phyloP scores from a whole-genome alignment of 2,329 filamentous ascomycete species.

The Ophiosphaerella herpotricha region DNA sequence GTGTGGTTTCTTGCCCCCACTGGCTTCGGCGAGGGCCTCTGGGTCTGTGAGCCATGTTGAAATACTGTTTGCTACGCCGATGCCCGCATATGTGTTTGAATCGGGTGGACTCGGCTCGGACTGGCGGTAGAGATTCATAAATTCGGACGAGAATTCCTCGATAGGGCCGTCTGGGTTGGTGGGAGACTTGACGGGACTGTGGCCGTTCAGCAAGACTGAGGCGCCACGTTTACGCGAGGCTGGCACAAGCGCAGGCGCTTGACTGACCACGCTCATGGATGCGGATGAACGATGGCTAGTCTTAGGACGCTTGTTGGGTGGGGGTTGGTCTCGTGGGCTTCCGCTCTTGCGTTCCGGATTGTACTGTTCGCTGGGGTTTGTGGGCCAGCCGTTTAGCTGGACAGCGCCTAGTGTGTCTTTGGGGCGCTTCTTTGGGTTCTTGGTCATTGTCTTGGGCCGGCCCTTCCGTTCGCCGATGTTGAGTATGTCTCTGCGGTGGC shows the following conservation, averaged over 20 bases:
- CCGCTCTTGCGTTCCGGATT: constrained; percentile 54
- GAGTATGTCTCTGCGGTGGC: constrained; percentile 62
- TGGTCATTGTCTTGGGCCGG: constrained; percentile 76
- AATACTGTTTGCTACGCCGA: constrained; percentile 74
- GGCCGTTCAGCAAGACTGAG: constrained; percentile 63
- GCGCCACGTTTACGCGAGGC: constrained; percentile 64
- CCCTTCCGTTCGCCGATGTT: constrained; percentile 64
- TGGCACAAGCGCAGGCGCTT: constrained; percentile 68
- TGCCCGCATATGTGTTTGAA: constrained; percentile 77
- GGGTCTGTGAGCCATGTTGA: constrained; percentile 79
- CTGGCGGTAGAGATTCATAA: constrained; percentile 74
- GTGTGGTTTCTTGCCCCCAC: constrained; percentile 63
- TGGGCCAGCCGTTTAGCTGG: constrained; percentile 67
- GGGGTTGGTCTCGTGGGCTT: constrained; percentile 59
- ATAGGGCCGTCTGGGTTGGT: constrained; percentile 68
- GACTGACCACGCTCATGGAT: constrained; percentile 71
- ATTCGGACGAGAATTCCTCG: constrained; percentile 74
- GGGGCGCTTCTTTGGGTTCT: constrained; percentile 85
- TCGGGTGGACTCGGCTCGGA: constrained; percentile 60
- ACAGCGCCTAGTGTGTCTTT: constrained; percentile 67
- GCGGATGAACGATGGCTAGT: constrained; percentile 78
- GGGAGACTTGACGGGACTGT: constrained; percentile 78
- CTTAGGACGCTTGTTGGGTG: constrained; percentile 78
- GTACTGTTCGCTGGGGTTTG: constrained; percentile 60
- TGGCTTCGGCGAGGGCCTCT: constrained; percentile 68